A percentile compares a stretch with the other conserved stretches of the same genome.
These are phyloP conservation scores for Pythium sp. DNA, from an alignment of 352 stramenopile genomes.

Conservation along the genomic window DNA sequence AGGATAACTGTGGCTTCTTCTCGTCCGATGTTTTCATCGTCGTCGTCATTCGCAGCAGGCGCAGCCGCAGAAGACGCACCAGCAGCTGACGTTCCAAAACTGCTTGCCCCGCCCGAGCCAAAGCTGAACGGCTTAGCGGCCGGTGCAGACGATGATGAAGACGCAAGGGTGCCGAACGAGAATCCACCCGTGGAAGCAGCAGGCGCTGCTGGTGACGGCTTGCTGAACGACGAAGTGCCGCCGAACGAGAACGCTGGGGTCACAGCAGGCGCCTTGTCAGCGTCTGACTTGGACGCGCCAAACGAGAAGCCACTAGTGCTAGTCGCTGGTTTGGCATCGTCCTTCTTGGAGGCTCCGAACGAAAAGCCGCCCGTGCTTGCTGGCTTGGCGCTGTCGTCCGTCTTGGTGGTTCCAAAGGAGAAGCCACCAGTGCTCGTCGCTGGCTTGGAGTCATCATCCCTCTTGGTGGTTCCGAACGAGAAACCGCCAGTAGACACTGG, in stretches of 20 bases:
- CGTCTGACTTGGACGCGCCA: slow-evolving; percentile 8
- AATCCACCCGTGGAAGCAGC: slow-evolving; percentile 5
- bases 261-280: neutral
- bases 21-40: slow-evolving; percentile 78
- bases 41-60: slow-evolving; percentile 38
- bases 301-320: slow-evolving; percentile 34
- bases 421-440: slow-evolving; percentile 24
- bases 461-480: slow-evolving; percentile 32
- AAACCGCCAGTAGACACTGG: slow-evolving; percentile 24
- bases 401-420: slow-evolving; percentile 40
- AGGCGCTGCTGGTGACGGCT: neutral
- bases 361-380: slow-evolving; percentile 33
- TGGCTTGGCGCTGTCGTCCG: slow-evolving; percentile 6
- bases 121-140: slow-evolving; percentile 36
- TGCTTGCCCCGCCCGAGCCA: neutral
- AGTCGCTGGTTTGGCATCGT: slow-evolving; percentile 14
- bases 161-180: slow-evolving; percentile 14
- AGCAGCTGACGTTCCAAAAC: slow-evolving; percentile 16
- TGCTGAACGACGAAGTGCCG: slow-evolving; percentile 8
- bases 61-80: slow-evolving; percentile 18
- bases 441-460: slow-evolving; percentile 5
- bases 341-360: slow-evolving; percentile 28
- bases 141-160: slow-evolving; percentile 4
- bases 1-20: slow-evolving; percentile 86
- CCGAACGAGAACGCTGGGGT: slow-evolving; percentile 5